phyloP scores from a whole-genome alignment of 2,329 filamentous ascomycete genomes.

The Stenocarpella maydis region DNA sequence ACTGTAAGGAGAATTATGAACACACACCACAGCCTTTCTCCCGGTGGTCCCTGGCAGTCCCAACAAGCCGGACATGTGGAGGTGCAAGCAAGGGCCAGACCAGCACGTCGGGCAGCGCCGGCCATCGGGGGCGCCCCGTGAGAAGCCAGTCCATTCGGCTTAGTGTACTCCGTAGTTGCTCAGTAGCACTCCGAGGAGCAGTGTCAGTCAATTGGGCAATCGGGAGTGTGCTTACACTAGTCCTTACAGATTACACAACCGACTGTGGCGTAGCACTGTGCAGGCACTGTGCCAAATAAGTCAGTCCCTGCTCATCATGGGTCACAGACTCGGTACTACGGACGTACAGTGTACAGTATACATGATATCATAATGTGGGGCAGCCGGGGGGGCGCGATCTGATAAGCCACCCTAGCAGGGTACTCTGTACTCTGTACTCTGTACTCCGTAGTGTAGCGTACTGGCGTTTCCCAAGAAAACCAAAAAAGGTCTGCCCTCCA shows the following conservation, averaged over 20 bases:
- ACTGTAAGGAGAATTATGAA: slow-evolving; percentile 20
- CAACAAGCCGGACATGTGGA: neutral
- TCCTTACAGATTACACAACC: slow-evolving; percentile 5
- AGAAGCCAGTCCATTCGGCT: neutral
- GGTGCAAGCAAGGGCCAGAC: slow-evolving; percentile 4
- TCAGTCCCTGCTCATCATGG: slow-evolving; percentile 25
- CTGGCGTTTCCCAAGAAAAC: neutral
- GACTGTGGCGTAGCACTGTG: neutral
- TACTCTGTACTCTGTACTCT: too few relatives aligned
- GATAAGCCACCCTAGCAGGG: slow-evolving; percentile 26
- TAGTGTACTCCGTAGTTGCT: too few relatives aligned
- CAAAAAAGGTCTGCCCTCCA: neutral
- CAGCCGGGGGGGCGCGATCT: slow-evolving; percentile 3
- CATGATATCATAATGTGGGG: too few relatives aligned
- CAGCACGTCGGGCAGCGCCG: slow-evolving; percentile 11
- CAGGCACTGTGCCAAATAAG: slow-evolving; percentile 10
- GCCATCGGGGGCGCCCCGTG: neutral
- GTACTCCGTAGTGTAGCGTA: too few relatives aligned
- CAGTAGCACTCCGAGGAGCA: slow-evolving; percentile 1
- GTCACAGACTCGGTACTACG: neutral
- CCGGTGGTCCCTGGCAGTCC: neutral
- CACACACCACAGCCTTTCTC: slow-evolving; percentile 5
- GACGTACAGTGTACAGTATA: too few relatives aligned
- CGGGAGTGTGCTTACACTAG: neutral
- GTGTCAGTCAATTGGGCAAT: slow-evolving; percentile 8